Evolutionary conservation across 2,329 filamentous ascomycete species (phyloP).

Genomic region (Phialophora expanda): DNA sequence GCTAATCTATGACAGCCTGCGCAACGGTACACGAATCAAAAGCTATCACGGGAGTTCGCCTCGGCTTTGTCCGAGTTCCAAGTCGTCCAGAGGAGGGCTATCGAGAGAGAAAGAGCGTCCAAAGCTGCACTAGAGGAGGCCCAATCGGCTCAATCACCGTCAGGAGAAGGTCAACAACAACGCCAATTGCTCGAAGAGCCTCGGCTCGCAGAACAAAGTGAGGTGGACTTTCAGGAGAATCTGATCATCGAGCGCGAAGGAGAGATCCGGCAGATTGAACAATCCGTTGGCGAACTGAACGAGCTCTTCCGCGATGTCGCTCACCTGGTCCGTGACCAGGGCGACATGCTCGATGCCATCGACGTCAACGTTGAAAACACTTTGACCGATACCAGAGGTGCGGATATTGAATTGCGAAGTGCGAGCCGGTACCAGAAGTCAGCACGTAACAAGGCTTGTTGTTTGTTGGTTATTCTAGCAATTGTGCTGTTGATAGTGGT

Average conservation of each 20-base stretch:
- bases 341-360: conserved; percentile 84
- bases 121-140: conserved; percentile 73
- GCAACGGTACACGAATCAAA: conserved; percentile 95
- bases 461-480: conserved; percentile 82
- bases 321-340: conserved; percentile 94
- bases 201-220: conserved; percentile 84
- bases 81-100: conserved; percentile 81
- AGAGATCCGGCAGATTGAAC: conserved; percentile 97
- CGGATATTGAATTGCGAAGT: conserved; percentile 81
- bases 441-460: conserved; percentile 92
- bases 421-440: conserved; percentile 94
- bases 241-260: conserved; percentile 95
- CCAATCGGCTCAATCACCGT: conserved; percentile 41
- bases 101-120: conserved; percentile 91
- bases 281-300: conserved; percentile 92
- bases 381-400: conserved; percentile 78
- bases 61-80: conserved; percentile 90
- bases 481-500: conserved; percentile 90
- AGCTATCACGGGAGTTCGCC: conserved; percentile 91
- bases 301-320: conserved; percentile 98
- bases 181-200: conserved; percentile 78
- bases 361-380: conserved; percentile 85
- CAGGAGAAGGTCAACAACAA: conserved; percentile 59
- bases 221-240: conserved; percentile 96
- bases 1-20: conserved; percentile 66